Evolutionary conservation across 805 yeast species (phyloP).

Genomic region (Starmera caribaea): DNA sequence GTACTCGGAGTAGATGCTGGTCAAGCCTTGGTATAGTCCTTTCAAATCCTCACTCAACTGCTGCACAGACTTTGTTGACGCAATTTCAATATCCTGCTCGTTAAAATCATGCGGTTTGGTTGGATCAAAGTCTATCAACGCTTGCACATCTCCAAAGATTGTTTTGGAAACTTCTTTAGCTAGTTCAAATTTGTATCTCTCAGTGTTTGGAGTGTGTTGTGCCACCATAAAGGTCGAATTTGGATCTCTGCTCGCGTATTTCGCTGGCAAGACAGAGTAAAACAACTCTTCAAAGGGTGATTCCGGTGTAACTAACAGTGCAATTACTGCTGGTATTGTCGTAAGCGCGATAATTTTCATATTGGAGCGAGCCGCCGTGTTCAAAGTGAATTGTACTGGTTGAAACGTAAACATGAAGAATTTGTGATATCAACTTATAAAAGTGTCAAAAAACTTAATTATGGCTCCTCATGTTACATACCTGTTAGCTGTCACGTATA

Average conservation of each 20-base stretch:
- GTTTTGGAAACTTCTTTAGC: constrained; percentile 7
- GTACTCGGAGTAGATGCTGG: too few relatives aligned
- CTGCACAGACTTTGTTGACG: background rate
- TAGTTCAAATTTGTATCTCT: constrained; percentile 1
- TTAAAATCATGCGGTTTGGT: constrained; percentile 2
- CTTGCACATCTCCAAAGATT: constrained; percentile 8
- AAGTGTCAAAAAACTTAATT: too few relatives aligned
- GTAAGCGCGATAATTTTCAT: too few relatives aligned
- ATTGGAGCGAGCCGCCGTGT: too few relatives aligned
- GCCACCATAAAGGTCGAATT: background rate
- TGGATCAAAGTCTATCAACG: constrained; percentile 5
- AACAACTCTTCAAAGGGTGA: background rate
- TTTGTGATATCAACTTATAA: too few relatives aligned
- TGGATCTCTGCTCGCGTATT: background rate
- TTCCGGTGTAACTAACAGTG: background rate
- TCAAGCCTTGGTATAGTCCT: background rate
- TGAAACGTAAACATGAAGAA: too few relatives aligned
- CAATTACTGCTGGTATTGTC: too few relatives aligned
- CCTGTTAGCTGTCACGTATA: too few relatives aligned
- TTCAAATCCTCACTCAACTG: constrained; percentile 2
- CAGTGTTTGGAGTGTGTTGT: background rate
- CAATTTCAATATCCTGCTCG: constrained; percentile 3
- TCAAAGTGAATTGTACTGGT: too few relatives aligned
- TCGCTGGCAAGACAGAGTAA: background rate
- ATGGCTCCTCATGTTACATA: too few relatives aligned